Base-by-base conservation (phyloP, 2,329 filamentous ascomycete genomes). In the Arthrobotrys sphaeroides region DNA sequence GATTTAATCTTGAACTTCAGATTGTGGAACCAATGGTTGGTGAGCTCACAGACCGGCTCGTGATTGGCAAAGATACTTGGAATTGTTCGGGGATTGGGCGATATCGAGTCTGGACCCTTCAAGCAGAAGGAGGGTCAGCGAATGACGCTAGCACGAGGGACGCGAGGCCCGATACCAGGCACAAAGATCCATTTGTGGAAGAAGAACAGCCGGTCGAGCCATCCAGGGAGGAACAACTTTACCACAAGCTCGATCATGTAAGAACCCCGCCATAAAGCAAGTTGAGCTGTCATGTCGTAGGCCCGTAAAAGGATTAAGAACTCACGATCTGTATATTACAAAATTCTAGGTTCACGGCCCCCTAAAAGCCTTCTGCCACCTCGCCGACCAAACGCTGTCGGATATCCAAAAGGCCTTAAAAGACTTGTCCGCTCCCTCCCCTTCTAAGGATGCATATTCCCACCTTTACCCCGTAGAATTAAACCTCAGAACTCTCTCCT, bases 301-400 rank as follows among this genome's bases (percentile, higher is more conserved):
- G n/a, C 10, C 9, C 7, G 2, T 13, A 40, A 22, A 45, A 1
- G 13, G 5, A 9, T 9, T 49, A 49, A n/a, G 12, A n/a, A 24
- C 57, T 43, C n/a, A 47, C 57, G 2, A 22, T 12, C 7, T 31
- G 24, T n/a, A n/a, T n/a, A 18, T 40, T 31, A 13, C 5, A 2
- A 42, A n/a, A n/a, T n/a, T n/a, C n/a, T 57, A 74, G 70, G 47
- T 68, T 5, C 55, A 74, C 28, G 55, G 49, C 5, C 70, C 70
- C 0, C 45, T 74, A 7, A 59, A 59, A 20, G 53, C 62, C 12
- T 74, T 74, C 57, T 62, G 26, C 24, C 10, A 62, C 1, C 55
- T 74, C 5, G 61, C 55, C n/a, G 55, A 68, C n/a, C 70, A 68
- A 47, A 9, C 64, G 0, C 47, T 74, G 1, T 18, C 45, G 12